Evolutionary conservation across 176 grass and related monocot genomes (phyloP), one percentile per base, ranked within the genome.

Genomic region (Cenchrus fungigraminus): DNA sequence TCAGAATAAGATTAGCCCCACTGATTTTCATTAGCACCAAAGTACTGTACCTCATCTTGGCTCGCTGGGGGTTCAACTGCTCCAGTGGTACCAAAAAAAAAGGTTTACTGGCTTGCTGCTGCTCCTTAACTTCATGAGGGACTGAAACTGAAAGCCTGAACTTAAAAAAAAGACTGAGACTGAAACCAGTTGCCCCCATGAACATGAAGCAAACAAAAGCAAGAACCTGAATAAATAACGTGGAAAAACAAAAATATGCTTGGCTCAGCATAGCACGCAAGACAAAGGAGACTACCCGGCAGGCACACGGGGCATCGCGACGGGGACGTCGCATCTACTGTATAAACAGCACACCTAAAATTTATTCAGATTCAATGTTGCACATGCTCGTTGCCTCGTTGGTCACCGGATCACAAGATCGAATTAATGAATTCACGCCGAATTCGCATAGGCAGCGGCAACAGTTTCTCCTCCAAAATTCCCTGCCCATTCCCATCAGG

Each of bases 211-310:
- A 59, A 59, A 17, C 42, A 22, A 78, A 72, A 28, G 29, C 51
- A 73, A 40, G 37, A 40, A 40, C 37, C 12, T 40, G 46, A 42
- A 45, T 8, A 70, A 44, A 45, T 29, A 74, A 52, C 13, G 28
- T 6, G 54, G 22, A 2, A 54, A 72, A 72, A 4, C 6, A 62
- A 40, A 78, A 78, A 71, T 12, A 78, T 82, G 9, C 55, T 71
- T 77, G 54, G 14, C 73, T 78, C 55, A 83, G 46, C 86, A 20
- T 46, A 54, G 31, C 79, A 83, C 76, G 79, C 45, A 70, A 78
- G 65, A 22, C 22, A n/a, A 45, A 45, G 10, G 14, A 19, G 19
- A 71, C 55, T 49, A 83, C 55, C 4, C 72, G 49, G 25, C 53
- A 12, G 19, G 29, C 79, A 77, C 55, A 52, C 19, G 15, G 64